A percentile compares a stretch with the other conserved stretches of the same genome.
Evolutionary conservation across 2,329 filamentous ascomycete species (phyloP).

Genomic region (Chrysoporthe cubensis): DNA sequence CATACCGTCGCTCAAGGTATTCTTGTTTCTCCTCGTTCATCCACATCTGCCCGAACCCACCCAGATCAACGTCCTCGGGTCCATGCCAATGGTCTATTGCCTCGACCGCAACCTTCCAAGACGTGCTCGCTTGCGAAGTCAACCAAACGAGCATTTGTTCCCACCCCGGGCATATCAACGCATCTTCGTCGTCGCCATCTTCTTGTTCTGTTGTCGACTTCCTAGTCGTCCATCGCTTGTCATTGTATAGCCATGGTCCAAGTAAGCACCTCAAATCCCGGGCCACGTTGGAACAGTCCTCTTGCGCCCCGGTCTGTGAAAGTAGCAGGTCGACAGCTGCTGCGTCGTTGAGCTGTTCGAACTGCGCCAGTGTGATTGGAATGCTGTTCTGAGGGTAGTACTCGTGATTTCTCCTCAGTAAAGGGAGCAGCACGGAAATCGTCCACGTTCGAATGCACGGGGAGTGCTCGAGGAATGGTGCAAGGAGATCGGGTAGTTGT

Average conservation of each 20-base stretch:
- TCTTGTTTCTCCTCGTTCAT: constrained; percentile 63
- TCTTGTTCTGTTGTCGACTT: constrained; percentile 31
- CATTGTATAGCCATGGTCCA: constrained; percentile 74
- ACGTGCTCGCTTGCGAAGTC: constrained; percentile 57
- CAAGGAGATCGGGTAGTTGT: constrained; percentile 68
- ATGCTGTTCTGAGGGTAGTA: constrained; percentile 63
- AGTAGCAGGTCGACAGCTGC: constrained; percentile 66
- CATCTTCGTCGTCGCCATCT: constrained; percentile 32
- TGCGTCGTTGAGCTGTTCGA: constrained; percentile 63
- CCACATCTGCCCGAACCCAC: constrained; percentile 59
- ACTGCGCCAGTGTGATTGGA: constrained; percentile 61
- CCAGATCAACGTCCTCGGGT: constrained; percentile 70
- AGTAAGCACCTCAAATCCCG: constrained; percentile 71
- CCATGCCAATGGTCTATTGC: constrained; percentile 75
- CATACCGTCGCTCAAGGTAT: constrained; percentile 66
- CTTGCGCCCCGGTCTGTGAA: constrained; percentile 52
- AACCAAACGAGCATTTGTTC: constrained; percentile 73
- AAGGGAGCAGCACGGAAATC: constrained; percentile 69
- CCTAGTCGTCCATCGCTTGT: constrained; percentile 57
- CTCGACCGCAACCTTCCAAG: constrained; percentile 65
- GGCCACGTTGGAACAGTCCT: constrained; percentile 50
- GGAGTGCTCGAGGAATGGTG: constrained; percentile 68
- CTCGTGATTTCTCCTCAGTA: constrained; percentile 70
- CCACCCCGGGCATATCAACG: constrained; percentile 63
- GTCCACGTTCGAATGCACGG: constrained; percentile 69